Conservation (phyloP, 2,329 filamentous ascomycete species). For the Paramyrothecium roridum region DNA sequence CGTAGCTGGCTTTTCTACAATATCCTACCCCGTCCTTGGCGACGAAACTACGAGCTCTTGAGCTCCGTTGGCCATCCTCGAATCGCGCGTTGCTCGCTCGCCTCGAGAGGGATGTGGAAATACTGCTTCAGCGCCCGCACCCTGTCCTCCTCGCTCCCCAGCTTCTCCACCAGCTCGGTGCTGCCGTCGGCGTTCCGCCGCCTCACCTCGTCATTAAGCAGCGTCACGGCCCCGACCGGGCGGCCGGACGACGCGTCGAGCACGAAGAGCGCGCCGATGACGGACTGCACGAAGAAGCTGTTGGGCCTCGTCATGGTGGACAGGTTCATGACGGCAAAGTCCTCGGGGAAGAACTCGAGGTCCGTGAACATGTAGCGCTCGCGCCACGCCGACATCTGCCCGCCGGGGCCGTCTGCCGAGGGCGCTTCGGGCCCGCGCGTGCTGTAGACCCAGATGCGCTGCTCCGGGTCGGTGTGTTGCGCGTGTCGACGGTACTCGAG, state of each 20-base stretch:
- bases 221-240: constrained; percentile 34
- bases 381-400: constrained; percentile 28
- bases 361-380: constrained; percentile 51
- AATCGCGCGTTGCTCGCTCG: constrained; percentile 46
- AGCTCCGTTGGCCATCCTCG: constrained; percentile 27
- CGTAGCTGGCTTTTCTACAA: too few species aligned
- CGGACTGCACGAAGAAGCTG: constrained; percentile 34
- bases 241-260: constrained; percentile 11
- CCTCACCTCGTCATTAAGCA: constrained; percentile 44
- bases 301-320: constrained; percentile 26
- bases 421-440: constrained; percentile 9
- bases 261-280: constrained; percentile 30
- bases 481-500: constrained; percentile 32
- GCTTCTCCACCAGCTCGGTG: constrained; percentile 31
- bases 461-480: constrained; percentile 26
- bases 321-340: constrained; percentile 46
- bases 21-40: neutral
- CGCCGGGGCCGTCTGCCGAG: constrained; percentile 15
- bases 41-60: neutral
- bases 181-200: constrained; percentile 25
- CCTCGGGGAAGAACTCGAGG: constrained; percentile 41
- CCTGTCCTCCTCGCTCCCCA: constrained; percentile 46
- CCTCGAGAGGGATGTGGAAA: constrained; percentile 45
- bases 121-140: constrained; percentile 43
- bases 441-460: constrained; percentile 37